A percentile compares a stretch with the other conserved stretches of the same genome.
phyloP scores from a whole-genome alignment of 768 basidiomycete species.

The Albatrellus ellisii region DNA sequence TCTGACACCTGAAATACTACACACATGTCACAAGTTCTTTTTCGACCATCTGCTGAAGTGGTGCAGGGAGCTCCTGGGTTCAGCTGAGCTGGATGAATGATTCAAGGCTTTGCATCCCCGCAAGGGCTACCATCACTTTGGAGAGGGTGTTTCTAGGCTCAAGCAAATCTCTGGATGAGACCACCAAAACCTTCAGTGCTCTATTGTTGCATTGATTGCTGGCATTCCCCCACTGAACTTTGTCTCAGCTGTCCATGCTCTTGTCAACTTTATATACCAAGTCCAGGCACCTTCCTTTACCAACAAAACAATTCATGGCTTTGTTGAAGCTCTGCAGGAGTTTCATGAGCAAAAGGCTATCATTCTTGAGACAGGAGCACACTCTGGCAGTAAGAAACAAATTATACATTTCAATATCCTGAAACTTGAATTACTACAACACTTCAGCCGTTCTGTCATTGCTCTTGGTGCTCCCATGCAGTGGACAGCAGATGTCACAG shows the following conservation, averaged over 20 bases:
- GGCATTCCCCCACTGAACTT: slow-evolving; percentile 19
- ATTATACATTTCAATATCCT: slow-evolving; percentile 26
- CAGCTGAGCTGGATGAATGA: slow-evolving; percentile 23
- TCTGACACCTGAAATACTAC: slow-evolving; percentile 22
- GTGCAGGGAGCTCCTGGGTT: slow-evolving; percentile 22
- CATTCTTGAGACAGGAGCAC: slow-evolving; percentile 20
- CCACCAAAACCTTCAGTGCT: slow-evolving; percentile 24
- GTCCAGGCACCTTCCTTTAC: slow-evolving; percentile 20
- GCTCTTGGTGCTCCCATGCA: too few species aligned
- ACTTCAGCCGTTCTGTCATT: too few species aligned
- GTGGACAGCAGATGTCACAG: too few species aligned
- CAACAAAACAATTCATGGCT: background rate
- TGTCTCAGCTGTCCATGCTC: slow-evolving; percentile 21
- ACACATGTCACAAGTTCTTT: slow-evolving; percentile 25
- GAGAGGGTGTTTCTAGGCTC: slow-evolving; percentile 24
- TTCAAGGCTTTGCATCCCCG: slow-evolving; percentile 25
- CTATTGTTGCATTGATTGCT: slow-evolving; percentile 24
- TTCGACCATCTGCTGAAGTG: slow-evolving; percentile 29
- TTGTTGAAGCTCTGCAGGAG: slow-evolving; percentile 12
- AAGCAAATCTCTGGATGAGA: slow-evolving; percentile 31
- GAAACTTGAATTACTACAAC: slow-evolving; percentile 28
- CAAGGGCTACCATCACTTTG: slow-evolving; percentile 25
- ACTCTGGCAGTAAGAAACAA: slow-evolving; percentile 15
- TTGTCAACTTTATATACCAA: slow-evolving; percentile 26
- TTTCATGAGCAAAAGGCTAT: slow-evolving; percentile 25